Evolutionary conservation across 306 rosid genomes (phyloP), one percentile per base, ranked within the genome.

Genomic region (Prinsepia uniflora): DNA sequence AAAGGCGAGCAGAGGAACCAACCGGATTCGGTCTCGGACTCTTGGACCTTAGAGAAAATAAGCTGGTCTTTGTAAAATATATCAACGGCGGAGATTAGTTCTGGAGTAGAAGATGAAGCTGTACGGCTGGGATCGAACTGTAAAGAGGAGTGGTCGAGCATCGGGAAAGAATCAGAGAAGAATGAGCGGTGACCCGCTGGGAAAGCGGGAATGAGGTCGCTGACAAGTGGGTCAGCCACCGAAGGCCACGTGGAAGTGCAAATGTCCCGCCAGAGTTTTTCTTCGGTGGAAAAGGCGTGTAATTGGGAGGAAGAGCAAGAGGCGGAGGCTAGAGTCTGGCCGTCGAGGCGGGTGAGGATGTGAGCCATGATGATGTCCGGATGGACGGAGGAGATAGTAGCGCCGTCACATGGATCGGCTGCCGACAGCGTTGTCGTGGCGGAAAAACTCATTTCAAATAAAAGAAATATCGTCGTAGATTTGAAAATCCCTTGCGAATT

Each of bases 291-390:
- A 76, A 91, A 92, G 10, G 65, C 40, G 62, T 78, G 90, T 44
- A 90, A 47, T 6, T 80, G 75, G 5, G 91, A 78, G 8, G 87
- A 80, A 2, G 91, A 47, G 34, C 87, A 74, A 20, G 90, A 56
- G 39, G 84, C 81, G 19, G 92, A 76, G 74, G 86, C 80, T 12
- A 94, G 87, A 15, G 90, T 10, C 5, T 86, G 73, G 63, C 88
- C 96, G 80, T 94, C 97, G 52, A 94, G 95, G 1, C 89, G 87
- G 61, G 64, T 78, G 24, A 94, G 89, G 81, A 94, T 86, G 75
- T 91, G 96, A 36, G 86, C 55, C 66, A 63, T 85, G 48, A 94
- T 77, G 77, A 94, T 65, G 78, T 90, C 90, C 2, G 84, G 55
- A 53, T 87, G 92, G 60, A 94, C 13, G 73, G 84, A 48, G 67